Evolutionary conservation across 2,329 filamentous ascomycete genomes (phyloP), one percentile per base, ranked within the genome.

Genomic region (Penicillium sp.): DNA sequence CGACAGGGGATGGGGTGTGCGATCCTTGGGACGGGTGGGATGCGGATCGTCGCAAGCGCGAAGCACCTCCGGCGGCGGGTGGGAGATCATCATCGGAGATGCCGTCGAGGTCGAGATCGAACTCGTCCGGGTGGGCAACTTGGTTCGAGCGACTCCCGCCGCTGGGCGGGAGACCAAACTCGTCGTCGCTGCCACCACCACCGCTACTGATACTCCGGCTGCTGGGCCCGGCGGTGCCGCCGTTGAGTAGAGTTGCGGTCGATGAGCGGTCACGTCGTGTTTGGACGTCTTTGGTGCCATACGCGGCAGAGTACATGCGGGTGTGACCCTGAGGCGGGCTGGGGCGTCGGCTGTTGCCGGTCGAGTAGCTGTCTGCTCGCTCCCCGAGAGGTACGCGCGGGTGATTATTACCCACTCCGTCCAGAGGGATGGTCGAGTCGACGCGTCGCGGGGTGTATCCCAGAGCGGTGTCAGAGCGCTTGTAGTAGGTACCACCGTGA

Each of bases 391-490:
- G 48, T 53, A 59, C 20, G 50, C 56, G 48, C 67, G 67, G 41
- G 33, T 56, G 50, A 17, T 68, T 64, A 18, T 65, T 67, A 27
- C 13, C 15, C 10, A 80, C 69, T 23, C 70, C 69, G 40, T 74
- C 70, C 13, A 80, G 63, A 4, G 71, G 67, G 25, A 83, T 77
- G 39, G 77, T 81, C 28, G 79, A 78, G 53, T 82, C 78, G 45
- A 74, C 67, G 23, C 67, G 73, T 38, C 83, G 81, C 11, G 88
- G 87, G 4, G 73, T 84, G 59, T 88, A 88, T 15, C 89, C 90
- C 39, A 94, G 80, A 10, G 78, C 87, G 16, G 76, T 79, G 35
- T 86, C 86, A 23, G 84, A 80, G 50, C 87, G 85, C 62, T 94
- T 93, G 54, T 85, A 83, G 57, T 90, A 94, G 6, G 85, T 81